Conservation (phyloP, 2,329 filamentous ascomycete species). For the Fusarium fujikuroi region DNA sequence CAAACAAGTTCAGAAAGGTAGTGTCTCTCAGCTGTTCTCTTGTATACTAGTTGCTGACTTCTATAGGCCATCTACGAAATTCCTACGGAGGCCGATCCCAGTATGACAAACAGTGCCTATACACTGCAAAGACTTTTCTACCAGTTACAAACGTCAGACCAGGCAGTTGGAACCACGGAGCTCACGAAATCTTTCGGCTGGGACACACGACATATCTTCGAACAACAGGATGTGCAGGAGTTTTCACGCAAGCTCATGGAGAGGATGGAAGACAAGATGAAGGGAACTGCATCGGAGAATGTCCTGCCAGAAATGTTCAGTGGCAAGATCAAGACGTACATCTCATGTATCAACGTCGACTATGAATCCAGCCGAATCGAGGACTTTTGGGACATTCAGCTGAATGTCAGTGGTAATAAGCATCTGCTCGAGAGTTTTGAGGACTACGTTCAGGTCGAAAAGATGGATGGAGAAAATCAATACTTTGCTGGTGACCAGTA, state of each 20-base stretch:
- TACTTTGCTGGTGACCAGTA: conserved; percentile 92
- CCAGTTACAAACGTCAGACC: conserved; percentile 85
- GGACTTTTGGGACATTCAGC: conserved; percentile 98
- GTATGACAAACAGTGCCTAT: conserved; percentile 88
- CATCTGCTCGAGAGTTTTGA: conserved; percentile 93
- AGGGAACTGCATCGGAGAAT: conserved; percentile 91
- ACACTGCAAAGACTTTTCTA: conserved; percentile 95
- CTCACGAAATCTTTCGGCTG: conserved; percentile 97
- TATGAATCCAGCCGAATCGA: conserved; percentile 96
- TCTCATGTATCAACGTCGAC: conserved; percentile 97
- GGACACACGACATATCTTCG: conserved; percentile 97
- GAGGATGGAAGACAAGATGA: conserved; percentile 97
- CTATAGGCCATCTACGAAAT: conserved; percentile 92
- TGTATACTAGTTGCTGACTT: conserved; percentile 22
- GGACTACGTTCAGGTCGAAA: conserved; percentile 96
- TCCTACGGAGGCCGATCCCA: conserved; percentile 86
- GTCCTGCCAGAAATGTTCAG: conserved; percentile 91
- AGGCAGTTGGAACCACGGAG: conserved; percentile 89
- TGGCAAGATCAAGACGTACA: conserved; percentile 98
- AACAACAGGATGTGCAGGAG: conserved; percentile 98
- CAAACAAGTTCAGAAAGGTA: conserved; percentile 93
- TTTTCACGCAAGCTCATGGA: conserved; percentile 97
- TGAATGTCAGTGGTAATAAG: conserved; percentile 95
- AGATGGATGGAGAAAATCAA: conserved; percentile 97
- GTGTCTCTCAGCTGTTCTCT: not conserved